Conservation (phyloP, 2,329 filamentous ascomycete genomes). For the Herpotrichia juniperi region DNA sequence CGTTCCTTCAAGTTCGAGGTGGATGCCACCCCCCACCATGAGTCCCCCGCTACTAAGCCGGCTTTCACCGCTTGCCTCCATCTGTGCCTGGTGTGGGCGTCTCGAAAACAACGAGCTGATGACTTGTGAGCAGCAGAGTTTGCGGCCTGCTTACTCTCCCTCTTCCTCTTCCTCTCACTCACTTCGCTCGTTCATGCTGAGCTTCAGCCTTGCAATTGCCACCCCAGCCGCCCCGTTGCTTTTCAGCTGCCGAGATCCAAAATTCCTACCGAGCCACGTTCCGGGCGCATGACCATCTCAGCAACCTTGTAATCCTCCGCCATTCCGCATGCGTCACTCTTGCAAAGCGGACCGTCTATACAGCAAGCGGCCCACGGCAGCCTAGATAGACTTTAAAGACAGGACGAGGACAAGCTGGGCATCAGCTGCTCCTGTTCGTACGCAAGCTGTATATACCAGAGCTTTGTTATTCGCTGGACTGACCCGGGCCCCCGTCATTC, state of each 20-base stretch:
- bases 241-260: background rate
- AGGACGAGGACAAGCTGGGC: slow-evolving; percentile 11
- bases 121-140: slow-evolving; percentile 17
- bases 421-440: background rate
- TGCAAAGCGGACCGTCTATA: slow-evolving; percentile 30
- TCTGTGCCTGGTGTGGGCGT: background rate
- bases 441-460: slow-evolving; percentile 6
- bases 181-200: background rate
- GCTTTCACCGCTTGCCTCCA: slow-evolving; percentile 5
- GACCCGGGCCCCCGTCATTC: slow-evolving; percentile 25
- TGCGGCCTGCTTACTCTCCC: background rate
- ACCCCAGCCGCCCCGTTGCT: background rate
- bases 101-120: slow-evolving; percentile 8
- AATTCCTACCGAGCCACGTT: background rate
- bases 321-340: slow-evolving; percentile 38
- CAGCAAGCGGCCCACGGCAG: slow-evolving; percentile 5
- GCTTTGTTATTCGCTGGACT: slow-evolving; percentile 21
- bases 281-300: slow-evolving; percentile 18
- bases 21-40: no score
- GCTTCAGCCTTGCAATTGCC: background rate
- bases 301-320: slow-evolving; percentile 20
- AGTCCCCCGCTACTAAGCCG: slow-evolving; percentile 3
- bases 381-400: slow-evolving; percentile 10
- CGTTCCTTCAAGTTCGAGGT: no score
- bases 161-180: background rate